Evolutionary conservation across 2,329 filamentous ascomycete genomes (phyloP).

Genomic region (Pseudogymnoascus sp.): DNA sequence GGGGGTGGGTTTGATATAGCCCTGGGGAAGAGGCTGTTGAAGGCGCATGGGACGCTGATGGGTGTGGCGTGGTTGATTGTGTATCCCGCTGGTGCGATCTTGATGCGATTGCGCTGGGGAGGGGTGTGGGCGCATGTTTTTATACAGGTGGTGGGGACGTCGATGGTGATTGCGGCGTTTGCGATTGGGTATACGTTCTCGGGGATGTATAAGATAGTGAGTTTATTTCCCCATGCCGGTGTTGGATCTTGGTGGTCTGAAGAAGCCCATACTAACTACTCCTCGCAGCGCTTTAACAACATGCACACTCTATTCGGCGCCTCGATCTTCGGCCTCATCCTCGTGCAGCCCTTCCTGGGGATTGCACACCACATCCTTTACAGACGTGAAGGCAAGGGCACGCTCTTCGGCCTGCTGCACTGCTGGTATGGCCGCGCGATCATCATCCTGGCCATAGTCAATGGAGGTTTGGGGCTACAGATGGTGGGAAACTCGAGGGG

Average conservation of each 20-base stretch:
- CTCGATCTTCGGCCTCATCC: conserved; percentile 46
- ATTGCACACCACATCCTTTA: conserved; percentile 48
- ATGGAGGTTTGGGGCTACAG: conserved; percentile 53
- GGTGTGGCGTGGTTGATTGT: conserved; percentile 47
- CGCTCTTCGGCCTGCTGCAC: conserved; percentile 45
- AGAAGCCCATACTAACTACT: neutral
- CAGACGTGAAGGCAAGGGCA: conserved; percentile 26
- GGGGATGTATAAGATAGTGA: conserved; percentile 33
- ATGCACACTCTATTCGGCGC: conserved; percentile 30
- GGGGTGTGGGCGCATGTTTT: conserved; percentile 39
- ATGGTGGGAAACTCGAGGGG: conserved; percentile 31
- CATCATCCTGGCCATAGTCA: conserved; percentile 51
- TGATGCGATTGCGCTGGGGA: conserved; percentile 40
- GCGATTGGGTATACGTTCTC: conserved; percentile 45
- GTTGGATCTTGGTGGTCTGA: neutral
- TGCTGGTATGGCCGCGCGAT: conserved; percentile 55
- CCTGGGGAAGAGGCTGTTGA: conserved; percentile 9
- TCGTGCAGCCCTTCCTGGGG: conserved; percentile 52
- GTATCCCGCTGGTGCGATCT: conserved; percentile 50
- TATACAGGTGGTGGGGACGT: conserved; percentile 45
- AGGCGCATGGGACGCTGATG: conserved; percentile 52
- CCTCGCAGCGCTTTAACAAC: conserved; percentile 40
- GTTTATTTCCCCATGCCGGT: conserved; percentile 20
- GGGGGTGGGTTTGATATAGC: neutral
- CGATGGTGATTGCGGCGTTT: conserved; percentile 52